phyloP scores from a whole-genome alignment of 805 yeast species.

The Pichia californica region DNA sequence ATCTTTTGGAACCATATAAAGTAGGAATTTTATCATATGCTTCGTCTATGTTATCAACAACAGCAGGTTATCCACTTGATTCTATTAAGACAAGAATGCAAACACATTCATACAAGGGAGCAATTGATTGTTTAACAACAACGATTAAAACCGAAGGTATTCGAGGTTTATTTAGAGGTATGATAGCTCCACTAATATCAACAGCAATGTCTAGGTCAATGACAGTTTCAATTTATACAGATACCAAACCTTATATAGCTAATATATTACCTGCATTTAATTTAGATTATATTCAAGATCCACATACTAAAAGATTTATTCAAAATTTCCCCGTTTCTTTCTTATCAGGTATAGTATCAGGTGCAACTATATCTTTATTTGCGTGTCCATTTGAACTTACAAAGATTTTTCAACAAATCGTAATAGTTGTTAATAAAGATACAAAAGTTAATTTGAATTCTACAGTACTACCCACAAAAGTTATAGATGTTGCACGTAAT shows the following conservation, averaged over 20 bases:
- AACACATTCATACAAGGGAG: conserved; percentile 56
- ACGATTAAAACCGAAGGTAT: conserved; percentile 60
- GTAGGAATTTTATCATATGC: conserved; percentile 57
- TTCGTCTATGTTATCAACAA: conserved; percentile 56
- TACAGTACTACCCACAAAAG: conserved; percentile 26
- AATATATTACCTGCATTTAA: neutral
- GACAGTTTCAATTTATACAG: conserved; percentile 58
- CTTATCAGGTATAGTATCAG: conserved; percentile 59
- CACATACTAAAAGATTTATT: conserved; percentile 15
- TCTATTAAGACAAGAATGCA: conserved; percentile 86
- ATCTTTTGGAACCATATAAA: conserved; percentile 42
- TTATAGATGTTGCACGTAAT: conserved; percentile 41
- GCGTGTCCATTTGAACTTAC: conserved; percentile 86
- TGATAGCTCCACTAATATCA: conserved; percentile 65
- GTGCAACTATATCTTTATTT: conserved; percentile 53
- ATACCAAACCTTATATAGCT: conserved; percentile 38
- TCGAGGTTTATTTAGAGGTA: conserved; percentile 68
- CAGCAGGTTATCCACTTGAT: conserved; percentile 79
- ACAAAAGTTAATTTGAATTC: conserved; percentile 13
- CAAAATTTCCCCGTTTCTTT: conserved; percentile 41
- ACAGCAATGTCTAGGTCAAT: conserved; percentile 60
- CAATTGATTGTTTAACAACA: conserved; percentile 48
- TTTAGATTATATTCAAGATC: neutral
- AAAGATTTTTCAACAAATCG: conserved; percentile 73
- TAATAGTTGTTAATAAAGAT: conserved; percentile 35